Evolutionary conservation across 805 yeast genomes (phyloP).

Genomic region (Yarrowia sp.): DNA sequence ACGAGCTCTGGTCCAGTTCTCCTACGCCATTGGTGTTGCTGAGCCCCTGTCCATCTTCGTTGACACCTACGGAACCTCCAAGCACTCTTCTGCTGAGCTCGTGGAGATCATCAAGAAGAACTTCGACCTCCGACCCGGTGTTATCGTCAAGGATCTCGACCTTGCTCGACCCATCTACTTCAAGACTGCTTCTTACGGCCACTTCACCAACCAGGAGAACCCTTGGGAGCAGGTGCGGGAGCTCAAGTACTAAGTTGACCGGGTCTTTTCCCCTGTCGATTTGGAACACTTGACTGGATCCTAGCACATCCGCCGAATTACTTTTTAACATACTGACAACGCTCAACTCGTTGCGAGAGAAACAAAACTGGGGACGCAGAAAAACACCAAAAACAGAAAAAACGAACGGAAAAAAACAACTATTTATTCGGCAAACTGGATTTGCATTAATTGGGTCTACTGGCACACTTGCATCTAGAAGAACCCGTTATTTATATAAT

Average conservation of each 20-base stretch:
- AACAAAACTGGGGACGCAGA: constrained; percentile 26
- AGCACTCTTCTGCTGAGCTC: constrained; percentile 85
- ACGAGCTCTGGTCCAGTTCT: constrained; percentile 97
- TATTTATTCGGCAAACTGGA: constrained; percentile 40
- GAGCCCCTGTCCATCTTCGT: constrained; percentile 98
- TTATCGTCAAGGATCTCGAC: constrained; percentile 92
- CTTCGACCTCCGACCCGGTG: constrained; percentile 99
- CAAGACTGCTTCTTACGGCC: constrained; percentile 99
- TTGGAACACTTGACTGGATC: constrained; percentile 37
- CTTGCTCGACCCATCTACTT: constrained; percentile 99
- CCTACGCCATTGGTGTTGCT: constrained; percentile 99
- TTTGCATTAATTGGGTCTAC: constrained; percentile 39
- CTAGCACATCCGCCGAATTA: constrained; percentile 39
- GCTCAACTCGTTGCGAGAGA: constrained; percentile 41
- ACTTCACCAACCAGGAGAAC: constrained; percentile 98
- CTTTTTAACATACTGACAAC: constrained; percentile 40
- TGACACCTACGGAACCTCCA: constrained; percentile 97
- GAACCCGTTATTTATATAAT: constrained; percentile 39
- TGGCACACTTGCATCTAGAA: constrained; percentile 38
- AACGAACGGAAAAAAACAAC: constrained; percentile 22
- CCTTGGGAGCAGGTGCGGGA: constrained; percentile 95
- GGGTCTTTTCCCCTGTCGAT: constrained; percentile 30
- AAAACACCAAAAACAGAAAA: constrained; percentile 4
- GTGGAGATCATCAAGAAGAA: constrained; percentile 90
- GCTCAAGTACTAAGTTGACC: constrained; percentile 50